A percentile compares a stretch with the other conserved stretches of the same genome.
phyloP scores from a whole-genome alignment of 495 filamentous ascomycete species.

The Tuber borchii region DNA sequence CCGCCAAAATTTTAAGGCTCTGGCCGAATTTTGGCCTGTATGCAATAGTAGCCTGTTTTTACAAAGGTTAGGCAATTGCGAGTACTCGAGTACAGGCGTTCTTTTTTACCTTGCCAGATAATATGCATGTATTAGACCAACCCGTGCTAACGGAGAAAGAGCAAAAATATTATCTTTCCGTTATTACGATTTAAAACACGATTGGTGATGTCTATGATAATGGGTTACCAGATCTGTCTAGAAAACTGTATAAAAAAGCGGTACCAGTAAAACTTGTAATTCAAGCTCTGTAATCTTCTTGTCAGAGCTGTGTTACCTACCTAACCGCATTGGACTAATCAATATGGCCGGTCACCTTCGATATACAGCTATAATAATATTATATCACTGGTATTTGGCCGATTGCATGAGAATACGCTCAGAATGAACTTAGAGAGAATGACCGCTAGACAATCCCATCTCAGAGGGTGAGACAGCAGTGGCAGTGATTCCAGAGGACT shows the following conservation, averaged over 20 bases:
- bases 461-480: not conserved
- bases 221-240: not conserved
- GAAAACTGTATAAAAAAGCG: not conserved
- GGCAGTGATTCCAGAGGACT: not conserved
- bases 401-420: not conserved
- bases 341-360: not conserved
- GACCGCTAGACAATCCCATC: not conserved
- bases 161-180: constrained; percentile 6
- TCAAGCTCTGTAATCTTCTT: not conserved
- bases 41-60: too few relatives aligned
- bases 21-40: too few relatives aligned
- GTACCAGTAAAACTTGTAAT: not conserved
- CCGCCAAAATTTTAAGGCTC: too few relatives aligned
- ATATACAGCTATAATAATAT: not conserved
- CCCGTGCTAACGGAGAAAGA: constrained; percentile 17
- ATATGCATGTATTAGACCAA: constrained; percentile 25
- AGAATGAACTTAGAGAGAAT: not conserved
- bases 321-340: not conserved
- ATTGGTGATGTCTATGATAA: not conserved
- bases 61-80: too few relatives aligned
- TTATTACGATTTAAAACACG: constrained; percentile 5
- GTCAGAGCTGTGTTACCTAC: not conserved
- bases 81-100: constrained; percentile 14
- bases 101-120: constrained; percentile 18
- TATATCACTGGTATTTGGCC: not conserved